Base-by-base conservation (phyloP, 2,329 filamentous ascomycete genomes). In the Graphilbum sp. region DNA sequence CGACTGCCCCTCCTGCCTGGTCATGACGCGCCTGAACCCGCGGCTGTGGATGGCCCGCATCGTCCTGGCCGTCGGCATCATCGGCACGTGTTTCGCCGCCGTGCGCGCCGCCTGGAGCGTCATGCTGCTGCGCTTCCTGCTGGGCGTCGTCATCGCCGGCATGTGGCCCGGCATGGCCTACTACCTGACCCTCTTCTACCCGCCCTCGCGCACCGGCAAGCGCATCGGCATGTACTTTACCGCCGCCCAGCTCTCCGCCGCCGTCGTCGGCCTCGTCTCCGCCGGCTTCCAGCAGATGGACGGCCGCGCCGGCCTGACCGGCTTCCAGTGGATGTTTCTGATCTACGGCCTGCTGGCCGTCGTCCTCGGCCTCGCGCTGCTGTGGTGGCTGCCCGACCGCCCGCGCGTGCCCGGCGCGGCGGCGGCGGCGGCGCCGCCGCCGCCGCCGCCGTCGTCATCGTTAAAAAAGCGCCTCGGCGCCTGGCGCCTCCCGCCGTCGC, bases 121-220 rank as follows among this genome's bases (percentile, higher is more conserved):
- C 49, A 87, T 88, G 70, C 64, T 93, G n/a, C 67, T 94, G 21
- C 77, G 86, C 8, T 78, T 94, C 40, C 66, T 94, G 11, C 71
- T 94, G 7, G 86, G 86, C 35, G 69, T 90, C 13, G 85, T 93
- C 19, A 87, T 87, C 53, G 86, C 86, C 1, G 86, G 86, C 34
- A 86, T 94, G 79, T 94, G 86, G 86, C 86, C 86, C 0, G 86
- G 86, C 36, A 93, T 94, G 86, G 75, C 84, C 10, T 90, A 90
- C 55, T 94, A 93, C 52, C 66, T 94, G 34, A 92, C 86, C 0
- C 67, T 93, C 8, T 94, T 93, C 63, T 94, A 94, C 52, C 86
- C 86, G 7, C 85, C 86, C 0, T 83, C 81, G 6, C 71, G 82
- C 12, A 90, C 80, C 2, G 86, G 82, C 13, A 92, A 90, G 61